A percentile compares a stretch with the other conserved stretches of the same genome.
Evolutionary conservation across 495 filamentous ascomycete species (phyloP).

Genomic region (Penicillium paradoxum): DNA sequence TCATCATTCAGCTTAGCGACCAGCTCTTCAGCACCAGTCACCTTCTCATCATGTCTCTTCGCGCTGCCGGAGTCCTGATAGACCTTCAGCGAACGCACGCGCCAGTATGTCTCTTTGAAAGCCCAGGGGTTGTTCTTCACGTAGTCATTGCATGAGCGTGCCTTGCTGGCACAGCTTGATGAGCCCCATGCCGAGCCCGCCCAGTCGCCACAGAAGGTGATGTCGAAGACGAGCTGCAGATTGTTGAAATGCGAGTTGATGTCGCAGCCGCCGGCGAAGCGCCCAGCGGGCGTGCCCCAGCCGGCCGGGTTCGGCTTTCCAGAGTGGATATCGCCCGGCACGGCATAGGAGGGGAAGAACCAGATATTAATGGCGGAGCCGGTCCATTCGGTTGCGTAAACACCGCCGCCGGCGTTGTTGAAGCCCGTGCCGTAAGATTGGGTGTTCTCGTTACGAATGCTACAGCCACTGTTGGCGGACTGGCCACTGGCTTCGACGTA

Average conservation of each 20-base stretch:
- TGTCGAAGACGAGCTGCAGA: slow-evolving; percentile 64
- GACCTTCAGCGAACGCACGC: slow-evolving; percentile 59
- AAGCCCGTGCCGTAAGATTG: slow-evolving; percentile 51
- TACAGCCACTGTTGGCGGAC: slow-evolving; percentile 49
- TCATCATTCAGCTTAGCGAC: background rate
- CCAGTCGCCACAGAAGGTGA: slow-evolving; percentile 65
- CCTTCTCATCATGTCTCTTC: background rate
- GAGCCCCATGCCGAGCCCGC: slow-evolving; percentile 46
- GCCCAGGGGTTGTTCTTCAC: slow-evolving; percentile 58
- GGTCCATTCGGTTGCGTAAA: slow-evolving; percentile 63
- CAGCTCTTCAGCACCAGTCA: background rate
- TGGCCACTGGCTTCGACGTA: slow-evolving; percentile 44
- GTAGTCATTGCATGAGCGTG: slow-evolving; percentile 53
- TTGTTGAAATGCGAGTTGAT: slow-evolving; percentile 56
- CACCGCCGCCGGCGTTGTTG: slow-evolving; percentile 54
- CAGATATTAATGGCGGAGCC: slow-evolving; percentile 54
- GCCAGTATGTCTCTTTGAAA: slow-evolving; percentile 62
- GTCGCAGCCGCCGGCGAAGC: slow-evolving; percentile 57
- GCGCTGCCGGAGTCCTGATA: slow-evolving; percentile 33
- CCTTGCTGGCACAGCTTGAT: slow-evolving; percentile 27
- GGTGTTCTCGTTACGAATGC: slow-evolving; percentile 32
- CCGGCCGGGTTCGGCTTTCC: slow-evolving; percentile 50
- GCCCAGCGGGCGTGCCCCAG: slow-evolving; percentile 56
- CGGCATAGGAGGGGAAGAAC: slow-evolving; percentile 47
- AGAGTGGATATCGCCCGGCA: slow-evolving; percentile 49